Percentiles rank a stretch among this genome's conserved stretches.
Evolutionary conservation across 345 rosid genomes (phyloP).

Genomic region (Psidium guajava): DNA sequence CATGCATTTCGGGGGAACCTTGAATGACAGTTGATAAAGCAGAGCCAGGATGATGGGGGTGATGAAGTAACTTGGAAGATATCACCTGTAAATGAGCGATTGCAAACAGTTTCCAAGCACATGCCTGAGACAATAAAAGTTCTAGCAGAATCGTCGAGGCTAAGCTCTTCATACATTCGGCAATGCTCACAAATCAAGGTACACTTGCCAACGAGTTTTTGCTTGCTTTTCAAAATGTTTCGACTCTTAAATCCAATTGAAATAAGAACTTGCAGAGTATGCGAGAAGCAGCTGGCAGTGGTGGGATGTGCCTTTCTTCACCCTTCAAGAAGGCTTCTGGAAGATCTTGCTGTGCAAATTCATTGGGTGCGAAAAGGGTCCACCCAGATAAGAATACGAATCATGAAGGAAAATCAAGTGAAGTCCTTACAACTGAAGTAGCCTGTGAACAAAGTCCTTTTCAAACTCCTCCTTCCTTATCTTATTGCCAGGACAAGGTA

Average conservation of each 20-base stretch:
- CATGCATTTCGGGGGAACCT: background rate
- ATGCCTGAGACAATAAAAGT: slow-evolving; percentile 36
- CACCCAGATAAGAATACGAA: slow-evolving; percentile 27
- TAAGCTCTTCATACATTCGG: slow-evolving; percentile 26
- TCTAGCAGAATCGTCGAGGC: slow-evolving; percentile 39
- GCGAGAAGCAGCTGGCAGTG: slow-evolving; percentile 19
- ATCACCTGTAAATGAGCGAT: slow-evolving; percentile 84
- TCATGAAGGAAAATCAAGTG: slow-evolving; percentile 4
- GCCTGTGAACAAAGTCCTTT: slow-evolving; percentile 69
- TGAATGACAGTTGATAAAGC: slow-evolving; percentile 58
- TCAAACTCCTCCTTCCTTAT: slow-evolving; percentile 80
- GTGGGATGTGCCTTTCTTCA: slow-evolving; percentile 40
- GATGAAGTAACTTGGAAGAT: slow-evolving; percentile 90
- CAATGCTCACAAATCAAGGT: slow-evolving; percentile 58
- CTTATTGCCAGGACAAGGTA: slow-evolving; percentile 54
- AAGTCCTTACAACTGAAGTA: slow-evolving; percentile 1
- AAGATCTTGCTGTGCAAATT: slow-evolving; percentile 20
- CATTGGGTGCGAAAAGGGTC: slow-evolving; percentile 29
- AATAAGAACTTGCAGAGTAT: slow-evolving; percentile 5
- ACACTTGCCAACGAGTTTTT: background rate
- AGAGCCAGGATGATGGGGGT: slow-evolving; percentile 82
- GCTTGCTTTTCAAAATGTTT: background rate
- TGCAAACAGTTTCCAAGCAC: slow-evolving; percentile 56
- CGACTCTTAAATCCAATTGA: background rate
- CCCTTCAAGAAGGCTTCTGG: slow-evolving; percentile 24